Evolutionary conservation across 768 basidiomycete species (phyloP).

Genomic region (Calocybe gangraenosa): DNA sequence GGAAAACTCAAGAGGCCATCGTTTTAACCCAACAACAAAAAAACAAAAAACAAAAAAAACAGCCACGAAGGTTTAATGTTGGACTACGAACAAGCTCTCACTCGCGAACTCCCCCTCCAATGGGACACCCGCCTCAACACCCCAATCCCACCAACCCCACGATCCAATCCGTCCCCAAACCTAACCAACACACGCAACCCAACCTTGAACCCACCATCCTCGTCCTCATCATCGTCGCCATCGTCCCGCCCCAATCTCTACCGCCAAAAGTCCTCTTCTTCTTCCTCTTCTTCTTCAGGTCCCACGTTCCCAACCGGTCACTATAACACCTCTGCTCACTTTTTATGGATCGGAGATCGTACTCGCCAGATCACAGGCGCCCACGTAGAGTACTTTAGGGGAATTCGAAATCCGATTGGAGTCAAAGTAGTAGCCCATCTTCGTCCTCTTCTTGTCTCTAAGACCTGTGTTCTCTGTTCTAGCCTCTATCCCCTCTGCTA

Average conservation of each 20-base stretch:
- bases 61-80: conserved; percentile 94
- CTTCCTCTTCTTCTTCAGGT: no score
- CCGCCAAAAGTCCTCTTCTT: conserved; percentile 16
- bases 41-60: no score
- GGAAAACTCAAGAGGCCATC: no score
- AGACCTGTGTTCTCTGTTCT: no score
- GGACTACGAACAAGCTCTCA: conserved; percentile 88
- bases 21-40: no score
- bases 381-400: conserved; percentile 93
- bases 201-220: background rate
- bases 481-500: no score
- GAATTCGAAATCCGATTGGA: conserved; percentile 90
- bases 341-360: conserved; percentile 96
- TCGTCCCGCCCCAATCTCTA: background rate
- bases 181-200: background rate
- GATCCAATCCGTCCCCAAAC: background rate
- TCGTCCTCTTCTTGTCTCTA: no score
- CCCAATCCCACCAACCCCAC: no score
- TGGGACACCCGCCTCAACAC: no score
- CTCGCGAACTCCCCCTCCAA: conserved; percentile 56
- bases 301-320: conserved; percentile 32
- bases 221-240: background rate
- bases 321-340: conserved; percentile 93
- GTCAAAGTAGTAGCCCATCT: no score
- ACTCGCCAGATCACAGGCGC: conserved; percentile 90